Conservation (phyloP, 106 monocot genomes). For the Dendrobium nobile region DNA sequence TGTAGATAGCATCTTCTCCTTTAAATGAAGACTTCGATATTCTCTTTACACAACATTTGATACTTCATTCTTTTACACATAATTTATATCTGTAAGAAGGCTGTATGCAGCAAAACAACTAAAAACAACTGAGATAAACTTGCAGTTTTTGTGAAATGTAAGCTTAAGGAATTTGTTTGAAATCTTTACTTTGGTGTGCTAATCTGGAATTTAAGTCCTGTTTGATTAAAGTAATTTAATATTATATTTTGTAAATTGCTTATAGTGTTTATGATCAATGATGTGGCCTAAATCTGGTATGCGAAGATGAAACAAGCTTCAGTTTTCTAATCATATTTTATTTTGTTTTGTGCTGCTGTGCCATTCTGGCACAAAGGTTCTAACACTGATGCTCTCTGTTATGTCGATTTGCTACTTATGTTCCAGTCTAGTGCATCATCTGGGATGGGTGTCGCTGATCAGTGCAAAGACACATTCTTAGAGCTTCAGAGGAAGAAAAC, state of each 20-base stretch:
- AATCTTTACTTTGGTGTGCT: background rate
- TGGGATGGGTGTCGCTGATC: constrained; percentile 20
- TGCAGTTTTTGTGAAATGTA: background rate
- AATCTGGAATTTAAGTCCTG: too few relatives aligned
- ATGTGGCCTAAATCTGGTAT: background rate
- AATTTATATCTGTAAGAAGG: too few relatives aligned
- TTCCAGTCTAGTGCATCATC: constrained; percentile 23
- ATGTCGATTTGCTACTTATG: background rate
- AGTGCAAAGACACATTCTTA: constrained; percentile 23
- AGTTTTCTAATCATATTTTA: too few relatives aligned
- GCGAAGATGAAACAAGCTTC: background rate
- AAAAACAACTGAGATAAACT: background rate
- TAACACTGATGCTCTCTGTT: background rate
- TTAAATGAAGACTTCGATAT: background rate
- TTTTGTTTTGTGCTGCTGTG: background rate
- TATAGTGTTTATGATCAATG: background rate
- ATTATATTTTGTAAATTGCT: background rate
- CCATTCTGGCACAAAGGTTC: background rate
- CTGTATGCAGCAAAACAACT: too few relatives aligned
- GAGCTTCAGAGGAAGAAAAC: constrained; percentile 27
- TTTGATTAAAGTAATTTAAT: background rate
- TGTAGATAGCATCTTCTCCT: background rate
- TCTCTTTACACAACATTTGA: too few relatives aligned
- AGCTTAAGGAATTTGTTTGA: background rate
- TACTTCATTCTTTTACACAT: too few relatives aligned